Evolutionary conservation across 768 basidiomycete species (phyloP).

Genomic region (Sutorius australiensis): DNA sequence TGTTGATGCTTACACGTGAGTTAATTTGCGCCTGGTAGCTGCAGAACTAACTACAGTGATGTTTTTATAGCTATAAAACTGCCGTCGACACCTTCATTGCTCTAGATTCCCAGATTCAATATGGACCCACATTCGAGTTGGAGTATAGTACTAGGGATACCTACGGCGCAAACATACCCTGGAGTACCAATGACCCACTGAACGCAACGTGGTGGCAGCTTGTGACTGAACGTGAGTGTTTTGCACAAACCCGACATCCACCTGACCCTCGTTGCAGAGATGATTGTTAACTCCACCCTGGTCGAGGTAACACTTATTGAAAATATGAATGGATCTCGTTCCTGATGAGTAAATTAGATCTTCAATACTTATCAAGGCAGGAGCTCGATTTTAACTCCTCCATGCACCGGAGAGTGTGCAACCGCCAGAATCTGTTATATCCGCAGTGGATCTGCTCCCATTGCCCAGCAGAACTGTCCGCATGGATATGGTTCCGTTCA

Average conservation of each 20-base stretch:
- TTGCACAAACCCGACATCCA: background rate
- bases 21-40: background rate
- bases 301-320: slow-evolving; percentile 41
- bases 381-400: slow-evolving; percentile 46
- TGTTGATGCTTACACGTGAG: slow-evolving; percentile 73
- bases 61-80: slow-evolving; percentile 50
- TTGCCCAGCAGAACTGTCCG: slow-evolving; percentile 57
- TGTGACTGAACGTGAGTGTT: slow-evolving; percentile 62
- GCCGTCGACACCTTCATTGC: slow-evolving; percentile 57
- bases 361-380: slow-evolving; percentile 76
- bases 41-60: background rate
- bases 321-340: background rate
- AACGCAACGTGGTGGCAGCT: slow-evolving; percentile 84
- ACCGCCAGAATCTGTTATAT: slow-evolving; percentile 74
- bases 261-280: slow-evolving; percentile 37
- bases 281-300: slow-evolving; percentile 53
- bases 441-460: slow-evolving; percentile 63
- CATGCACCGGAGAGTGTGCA: slow-evolving; percentile 62
- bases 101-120: slow-evolving; percentile 51
- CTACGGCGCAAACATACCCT: slow-evolving; percentile 55
- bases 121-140: slow-evolving; percentile 56
- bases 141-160: slow-evolving; percentile 71
- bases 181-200: slow-evolving; percentile 62
- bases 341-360: slow-evolving; percentile 34
- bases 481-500: slow-evolving; percentile 66